A percentile compares a stretch with the other conserved stretches of the same genome.
Evolutionary conservation across 257 asterid species (phyloP).

Genomic region (Fraxinus anomala): DNA sequence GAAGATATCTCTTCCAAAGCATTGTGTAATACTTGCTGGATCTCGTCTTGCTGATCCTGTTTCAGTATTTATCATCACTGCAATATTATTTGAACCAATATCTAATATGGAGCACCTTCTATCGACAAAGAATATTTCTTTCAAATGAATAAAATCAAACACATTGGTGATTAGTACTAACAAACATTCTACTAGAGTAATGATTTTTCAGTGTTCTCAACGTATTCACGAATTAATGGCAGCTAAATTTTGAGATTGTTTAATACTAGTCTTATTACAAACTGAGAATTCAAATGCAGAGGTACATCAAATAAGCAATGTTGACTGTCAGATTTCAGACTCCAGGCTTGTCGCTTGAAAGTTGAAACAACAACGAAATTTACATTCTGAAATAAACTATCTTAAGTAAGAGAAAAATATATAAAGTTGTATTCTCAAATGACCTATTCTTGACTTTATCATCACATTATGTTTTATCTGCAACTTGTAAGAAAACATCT

Average conservation of each 20-base stretch:
- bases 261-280: neutral
- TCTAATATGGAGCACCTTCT: conserved; percentile 4
- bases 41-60: conserved; percentile 61
- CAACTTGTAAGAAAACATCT: neutral
- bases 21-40: conserved; percentile 63
- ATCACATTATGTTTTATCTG: neutral
- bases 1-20: conserved; percentile 83
- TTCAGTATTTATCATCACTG: conserved; percentile 20
- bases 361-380: neutral
- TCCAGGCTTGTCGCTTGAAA: neutral
- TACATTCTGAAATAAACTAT: neutral
- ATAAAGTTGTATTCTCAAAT: neutral
- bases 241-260: neutral
- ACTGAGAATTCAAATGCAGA: neutral
- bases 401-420: neutral
- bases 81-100: conserved; percentile 19
- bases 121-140: neutral
- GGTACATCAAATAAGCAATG: neutral
- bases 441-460: neutral
- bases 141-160: neutral
- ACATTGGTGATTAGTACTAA: neutral
- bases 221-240: neutral
- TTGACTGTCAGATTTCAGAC: neutral
- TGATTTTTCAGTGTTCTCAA: conserved; percentile 2
- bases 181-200: conserved; percentile 14